Conservation (phyloP, 345 rosid genomes). For the Boechera divaricarpa region DNA sequence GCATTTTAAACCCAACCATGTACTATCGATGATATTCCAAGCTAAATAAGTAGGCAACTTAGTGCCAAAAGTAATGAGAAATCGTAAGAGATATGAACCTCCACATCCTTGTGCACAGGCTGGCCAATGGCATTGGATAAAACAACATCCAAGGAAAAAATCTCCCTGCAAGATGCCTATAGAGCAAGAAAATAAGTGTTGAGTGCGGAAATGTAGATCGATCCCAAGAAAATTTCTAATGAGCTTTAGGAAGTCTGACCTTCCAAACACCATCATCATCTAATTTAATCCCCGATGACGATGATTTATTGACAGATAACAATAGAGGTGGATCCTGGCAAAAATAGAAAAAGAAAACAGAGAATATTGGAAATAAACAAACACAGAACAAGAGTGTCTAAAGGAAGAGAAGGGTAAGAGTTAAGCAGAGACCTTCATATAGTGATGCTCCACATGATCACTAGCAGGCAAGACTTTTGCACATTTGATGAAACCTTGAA, state of each 20-base stretch:
- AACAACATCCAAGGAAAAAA: constrained; percentile 73
- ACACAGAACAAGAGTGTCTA: constrained; percentile 13
- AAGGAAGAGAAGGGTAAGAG: constrained; percentile 10
- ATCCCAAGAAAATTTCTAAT: not conserved
- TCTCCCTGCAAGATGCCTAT: constrained; percentile 73
- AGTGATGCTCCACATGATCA: constrained; percentile 52
- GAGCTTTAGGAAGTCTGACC: constrained; percentile 51
- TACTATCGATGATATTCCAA: not conserved
- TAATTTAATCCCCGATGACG: constrained; percentile 68
- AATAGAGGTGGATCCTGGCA: constrained; percentile 67
- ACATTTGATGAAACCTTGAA: constrained; percentile 59
- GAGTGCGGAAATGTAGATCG: not conserved
- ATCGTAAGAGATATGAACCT: constrained; percentile 52
- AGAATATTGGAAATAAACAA: constrained; percentile 8
- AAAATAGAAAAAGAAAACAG: constrained; percentile 6
- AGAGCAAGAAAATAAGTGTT: constrained; percentile 15
- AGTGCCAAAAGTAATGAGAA: constrained; percentile 20
- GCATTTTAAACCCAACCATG: constrained; percentile 26
- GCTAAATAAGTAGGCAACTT: constrained; percentile 9
- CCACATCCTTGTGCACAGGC: constrained; percentile 57
- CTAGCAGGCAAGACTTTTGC: constrained; percentile 55
- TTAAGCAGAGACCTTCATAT: constrained; percentile 45
- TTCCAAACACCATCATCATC: constrained; percentile 74
- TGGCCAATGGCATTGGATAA: constrained; percentile 64
- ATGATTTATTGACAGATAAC: constrained; percentile 60